Conservation (phyloP, 83 land plant genomes). For the Diphasiastrum complanatum region DNA sequence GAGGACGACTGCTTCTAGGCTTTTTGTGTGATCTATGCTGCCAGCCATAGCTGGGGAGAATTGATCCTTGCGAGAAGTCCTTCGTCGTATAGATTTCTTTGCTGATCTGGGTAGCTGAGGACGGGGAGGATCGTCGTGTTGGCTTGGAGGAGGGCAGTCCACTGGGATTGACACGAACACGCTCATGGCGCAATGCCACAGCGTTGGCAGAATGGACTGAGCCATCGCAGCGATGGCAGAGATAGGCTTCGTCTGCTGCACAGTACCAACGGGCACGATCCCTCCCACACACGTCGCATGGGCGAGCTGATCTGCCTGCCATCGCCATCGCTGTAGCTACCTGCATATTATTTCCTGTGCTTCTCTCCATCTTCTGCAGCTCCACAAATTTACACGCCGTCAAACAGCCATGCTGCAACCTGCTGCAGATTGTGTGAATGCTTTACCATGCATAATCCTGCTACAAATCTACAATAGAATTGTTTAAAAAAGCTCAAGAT, state of each 20-base stretch:
- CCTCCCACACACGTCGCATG: slow-evolving; percentile 30
- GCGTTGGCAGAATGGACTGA: slow-evolving; percentile 28
- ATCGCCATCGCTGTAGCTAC: slow-evolving; percentile 28
- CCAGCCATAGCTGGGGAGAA: not conserved
- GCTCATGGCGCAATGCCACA: slow-evolving; percentile 28
- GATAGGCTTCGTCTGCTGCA: slow-evolving; percentile 25
- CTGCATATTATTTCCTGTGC: too few relatives aligned
- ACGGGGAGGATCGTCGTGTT: not conserved
- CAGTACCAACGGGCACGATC: slow-evolving; percentile 34
- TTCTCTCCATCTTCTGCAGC: too few relatives aligned
- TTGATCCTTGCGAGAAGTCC: not conserved
- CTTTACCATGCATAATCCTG: too few relatives aligned
- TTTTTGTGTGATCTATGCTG: slow-evolving; percentile 8
- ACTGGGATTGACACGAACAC: slow-evolving; percentile 21
- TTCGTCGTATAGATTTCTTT: not conserved
- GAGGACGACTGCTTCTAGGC: slow-evolving; percentile 16
- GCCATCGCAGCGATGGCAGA: slow-evolving; percentile 29
- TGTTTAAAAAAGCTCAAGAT: too few relatives aligned
- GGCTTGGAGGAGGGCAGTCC: slow-evolving; percentile 9
- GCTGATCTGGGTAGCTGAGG: not conserved
- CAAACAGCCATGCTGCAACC: too few relatives aligned
- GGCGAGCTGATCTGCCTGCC: slow-evolving; percentile 18
- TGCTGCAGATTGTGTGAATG: too few relatives aligned
- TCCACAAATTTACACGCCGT: too few relatives aligned
- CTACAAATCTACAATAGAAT: too few relatives aligned